Evolutionary conservation across 2,329 filamentous ascomycete species (phyloP).

Genomic region (Aspergillus sp.): DNA sequence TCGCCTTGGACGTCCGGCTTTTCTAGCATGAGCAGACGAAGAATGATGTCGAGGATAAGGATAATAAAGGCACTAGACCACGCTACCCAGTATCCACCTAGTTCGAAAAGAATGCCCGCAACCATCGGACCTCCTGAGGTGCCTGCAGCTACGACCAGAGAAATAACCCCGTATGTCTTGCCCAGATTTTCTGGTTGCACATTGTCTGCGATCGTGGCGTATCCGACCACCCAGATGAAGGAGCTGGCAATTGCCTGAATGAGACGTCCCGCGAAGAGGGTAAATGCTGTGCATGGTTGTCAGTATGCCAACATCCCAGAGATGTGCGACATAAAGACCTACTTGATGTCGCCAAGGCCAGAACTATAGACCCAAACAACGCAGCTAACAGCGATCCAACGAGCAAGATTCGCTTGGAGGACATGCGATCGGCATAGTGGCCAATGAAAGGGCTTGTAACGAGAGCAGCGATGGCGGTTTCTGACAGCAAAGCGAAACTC

Average conservation of each 20-base stretch:
- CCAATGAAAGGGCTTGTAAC: constrained; percentile 28
- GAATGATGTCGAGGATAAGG: constrained; percentile 29
- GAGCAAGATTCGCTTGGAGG: constrained; percentile 24
- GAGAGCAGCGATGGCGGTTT: constrained; percentile 27
- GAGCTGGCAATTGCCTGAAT: constrained; percentile 31
- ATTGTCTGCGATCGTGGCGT: constrained; percentile 30
- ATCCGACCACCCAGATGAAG: constrained; percentile 33
- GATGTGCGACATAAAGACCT: constrained; percentile 4
- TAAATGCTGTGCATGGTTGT: background rate
- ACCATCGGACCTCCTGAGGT: constrained; percentile 31
- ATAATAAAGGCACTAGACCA: constrained; percentile 32
- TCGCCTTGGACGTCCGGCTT: constrained; percentile 1
- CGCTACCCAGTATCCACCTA: constrained; percentile 32
- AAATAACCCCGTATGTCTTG: constrained; percentile 28
- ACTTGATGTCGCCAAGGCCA: constrained; percentile 29
- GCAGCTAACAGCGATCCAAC: constrained; percentile 23
- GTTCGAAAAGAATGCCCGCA: constrained; percentile 30
- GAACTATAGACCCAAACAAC: constrained; percentile 24
- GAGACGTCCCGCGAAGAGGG: constrained; percentile 29
- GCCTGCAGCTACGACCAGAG: constrained; percentile 28
- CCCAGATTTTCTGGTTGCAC: constrained; percentile 29
- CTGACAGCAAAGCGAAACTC: constrained; percentile 29
- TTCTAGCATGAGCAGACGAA: constrained; percentile 30
- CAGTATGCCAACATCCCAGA: background rate
- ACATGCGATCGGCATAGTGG: constrained; percentile 23